phyloP scores from a whole-genome alignment of 148 eudicot species.

The Cornus controversa region DNA sequence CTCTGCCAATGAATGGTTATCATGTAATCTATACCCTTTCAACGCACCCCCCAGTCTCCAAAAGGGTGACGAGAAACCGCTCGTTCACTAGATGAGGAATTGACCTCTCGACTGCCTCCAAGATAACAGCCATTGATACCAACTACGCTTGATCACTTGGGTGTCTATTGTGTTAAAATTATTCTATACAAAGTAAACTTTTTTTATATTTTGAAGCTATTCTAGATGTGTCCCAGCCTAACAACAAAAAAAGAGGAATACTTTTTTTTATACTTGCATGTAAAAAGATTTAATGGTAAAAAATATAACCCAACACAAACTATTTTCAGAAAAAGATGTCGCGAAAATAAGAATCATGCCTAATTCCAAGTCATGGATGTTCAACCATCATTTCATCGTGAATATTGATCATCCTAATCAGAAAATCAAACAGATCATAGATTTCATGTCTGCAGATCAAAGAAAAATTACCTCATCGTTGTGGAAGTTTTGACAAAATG shows the following conservation, averaged over 20 bases:
- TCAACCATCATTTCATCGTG: not conserved
- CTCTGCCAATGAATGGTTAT: slow-evolving; percentile 9
- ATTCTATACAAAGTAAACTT: no score
- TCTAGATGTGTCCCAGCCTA: not conserved
- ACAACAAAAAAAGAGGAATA: not conserved
- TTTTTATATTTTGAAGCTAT: not conserved
- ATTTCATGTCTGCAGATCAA: slow-evolving; percentile 7
- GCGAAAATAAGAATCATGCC: not conserved
- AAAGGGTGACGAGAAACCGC: no score
- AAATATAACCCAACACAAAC: not conserved
- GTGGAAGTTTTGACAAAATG: slow-evolving; percentile 71
- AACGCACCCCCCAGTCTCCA: no score
- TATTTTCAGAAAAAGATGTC: not conserved
- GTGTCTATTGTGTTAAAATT: no score
- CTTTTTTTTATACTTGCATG: not conserved
- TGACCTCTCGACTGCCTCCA: not conserved
- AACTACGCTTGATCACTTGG: no score
- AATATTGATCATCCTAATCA: not conserved
- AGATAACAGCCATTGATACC: no score
- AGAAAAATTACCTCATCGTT: slow-evolving; percentile 51
- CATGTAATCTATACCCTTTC: no score
- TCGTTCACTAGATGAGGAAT: not conserved
- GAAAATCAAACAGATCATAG: not conserved
- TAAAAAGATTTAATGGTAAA: not conserved
- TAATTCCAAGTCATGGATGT: not conserved